phyloP scores from a whole-genome alignment of 179 eudicot genomes.

The Spinacia oleracea region DNA sequence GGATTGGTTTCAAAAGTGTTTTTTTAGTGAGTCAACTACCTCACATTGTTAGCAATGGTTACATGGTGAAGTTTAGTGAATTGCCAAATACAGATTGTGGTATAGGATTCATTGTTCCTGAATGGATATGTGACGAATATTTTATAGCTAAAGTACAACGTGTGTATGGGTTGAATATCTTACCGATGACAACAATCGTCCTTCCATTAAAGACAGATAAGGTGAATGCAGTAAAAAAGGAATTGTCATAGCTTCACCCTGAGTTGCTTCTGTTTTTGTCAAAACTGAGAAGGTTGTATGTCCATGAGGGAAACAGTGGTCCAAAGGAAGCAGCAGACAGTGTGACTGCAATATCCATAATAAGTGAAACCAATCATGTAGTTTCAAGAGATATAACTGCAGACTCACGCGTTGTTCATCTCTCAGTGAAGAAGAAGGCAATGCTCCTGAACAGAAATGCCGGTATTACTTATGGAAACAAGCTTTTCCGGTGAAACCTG shows the following conservation, averaged over 20 bases:
- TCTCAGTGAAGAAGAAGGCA: slow-evolving; percentile 30
- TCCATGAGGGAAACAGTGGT: slow-evolving; percentile 18
- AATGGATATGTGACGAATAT: slow-evolving; percentile 37
- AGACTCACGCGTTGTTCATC: slow-evolving; percentile 36
- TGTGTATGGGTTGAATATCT: slow-evolving; percentile 32
- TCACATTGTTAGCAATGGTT: slow-evolving; percentile 41
- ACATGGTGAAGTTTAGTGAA: slow-evolving; percentile 43
- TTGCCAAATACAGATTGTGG: slow-evolving; percentile 37
- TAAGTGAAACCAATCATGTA: slow-evolving; percentile 39
- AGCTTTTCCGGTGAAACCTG: slow-evolving; percentile 34
- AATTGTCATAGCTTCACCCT: slow-evolving; percentile 41
- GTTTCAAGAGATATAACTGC: slow-evolving; percentile 25
- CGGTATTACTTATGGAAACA: slow-evolving; percentile 44
- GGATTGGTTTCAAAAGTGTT: slow-evolving; percentile 49
- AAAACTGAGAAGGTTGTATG: slow-evolving; percentile 36
- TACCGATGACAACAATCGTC: slow-evolving; percentile 44
- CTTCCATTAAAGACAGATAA: slow-evolving; percentile 48
- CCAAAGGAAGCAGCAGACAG: background rate
- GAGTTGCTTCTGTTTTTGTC: slow-evolving; percentile 44
- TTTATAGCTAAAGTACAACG: slow-evolving; percentile 28
- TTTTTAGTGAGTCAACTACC: slow-evolving; percentile 35
- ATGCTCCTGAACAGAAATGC: slow-evolving; percentile 31
- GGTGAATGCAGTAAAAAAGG: slow-evolving; percentile 37
- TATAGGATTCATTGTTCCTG: slow-evolving; percentile 51
- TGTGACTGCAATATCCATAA: slow-evolving; percentile 39